Conservation (phyloP, 2,329 filamentous ascomycete species). For the Phaeophleospora eucalypticola region DNA sequence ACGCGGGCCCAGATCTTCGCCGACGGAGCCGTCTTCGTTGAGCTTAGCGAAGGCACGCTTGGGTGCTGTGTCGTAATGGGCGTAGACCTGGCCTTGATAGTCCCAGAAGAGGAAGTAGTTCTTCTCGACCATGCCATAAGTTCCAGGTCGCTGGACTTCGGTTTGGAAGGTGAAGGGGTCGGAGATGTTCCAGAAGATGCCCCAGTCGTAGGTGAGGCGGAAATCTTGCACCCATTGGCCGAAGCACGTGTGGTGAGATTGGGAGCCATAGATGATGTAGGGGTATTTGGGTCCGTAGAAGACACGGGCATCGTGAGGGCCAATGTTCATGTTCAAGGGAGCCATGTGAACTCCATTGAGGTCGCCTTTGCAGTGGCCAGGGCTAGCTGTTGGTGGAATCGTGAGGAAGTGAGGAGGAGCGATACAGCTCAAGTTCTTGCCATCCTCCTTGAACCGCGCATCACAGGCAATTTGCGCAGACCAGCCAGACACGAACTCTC, state of each 20-base stretch:
- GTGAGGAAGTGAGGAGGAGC: conserved; percentile 1
- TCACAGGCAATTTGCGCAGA: conserved; percentile 6
- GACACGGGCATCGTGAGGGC: conserved; percentile 57
- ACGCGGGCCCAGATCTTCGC: conserved; percentile 45
- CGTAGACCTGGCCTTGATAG: conserved; percentile 39
- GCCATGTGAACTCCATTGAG: conserved; percentile 25
- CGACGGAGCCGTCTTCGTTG: conserved; percentile 43
- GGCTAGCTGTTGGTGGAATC: conserved; percentile 3
- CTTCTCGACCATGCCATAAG: conserved; percentile 51
- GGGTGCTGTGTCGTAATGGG: conserved; percentile 53
- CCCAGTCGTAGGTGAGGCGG: conserved; percentile 37
- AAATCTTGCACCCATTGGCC: conserved; percentile 57
- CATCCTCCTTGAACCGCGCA: conserved; percentile 1
- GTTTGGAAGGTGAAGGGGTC: conserved; percentile 42
- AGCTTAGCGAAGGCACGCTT: conserved; percentile 49
- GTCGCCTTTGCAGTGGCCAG: conserved; percentile 6
- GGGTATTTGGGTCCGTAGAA: conserved; percentile 52
- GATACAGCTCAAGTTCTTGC: conserved; percentile 3
- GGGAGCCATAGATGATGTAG: conserved; percentile 54
- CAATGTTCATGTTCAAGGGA: conserved; percentile 40
- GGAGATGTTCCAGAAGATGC: conserved; percentile 28
- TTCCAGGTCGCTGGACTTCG: conserved; percentile 50
- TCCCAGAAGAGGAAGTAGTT: conserved; percentile 64
- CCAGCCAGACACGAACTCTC: conserved; percentile 4
- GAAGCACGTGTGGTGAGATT: conserved; percentile 53